phyloP scores from a whole-genome alignment of 2,329 filamentous ascomycete genomes.

The Apiospora aurea region DNA sequence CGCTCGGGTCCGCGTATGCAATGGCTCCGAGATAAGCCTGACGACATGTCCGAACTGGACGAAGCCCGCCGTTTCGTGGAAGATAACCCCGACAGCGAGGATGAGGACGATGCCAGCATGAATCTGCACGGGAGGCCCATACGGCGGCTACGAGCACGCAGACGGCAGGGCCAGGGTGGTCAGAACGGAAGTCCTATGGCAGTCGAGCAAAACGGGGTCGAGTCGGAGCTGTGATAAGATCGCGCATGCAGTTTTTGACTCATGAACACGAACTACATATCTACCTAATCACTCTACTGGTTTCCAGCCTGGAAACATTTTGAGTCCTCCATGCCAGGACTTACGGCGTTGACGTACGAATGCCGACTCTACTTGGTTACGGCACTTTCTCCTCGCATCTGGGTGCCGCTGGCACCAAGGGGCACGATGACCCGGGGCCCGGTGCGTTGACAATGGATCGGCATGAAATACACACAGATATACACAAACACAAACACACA shows the following conservation, averaged over 20 bases:
- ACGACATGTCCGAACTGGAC: constrained; percentile 82
- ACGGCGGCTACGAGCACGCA: constrained; percentile 51
- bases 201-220: constrained; percentile 63
- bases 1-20: constrained; percentile 94
- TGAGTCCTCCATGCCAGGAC: constrained; percentile 9
- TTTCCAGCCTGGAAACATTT: background rate
- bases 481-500: background rate
- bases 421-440: background rate
- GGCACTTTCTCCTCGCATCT: background rate
- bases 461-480: background rate
- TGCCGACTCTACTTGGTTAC: background rate
- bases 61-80: constrained; percentile 68
- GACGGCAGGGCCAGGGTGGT: constrained; percentile 54
- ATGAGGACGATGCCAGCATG: constrained; percentile 60
- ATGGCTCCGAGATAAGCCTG: constrained; percentile 88
- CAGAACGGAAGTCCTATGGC: constrained; percentile 65
- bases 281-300: background rate
- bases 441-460: background rate
- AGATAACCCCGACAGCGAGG: constrained; percentile 63
- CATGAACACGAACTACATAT: constrained; percentile 4
- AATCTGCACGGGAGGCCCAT: constrained; percentile 51
- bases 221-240: constrained; percentile 57
- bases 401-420: background rate
- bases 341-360: background rate
- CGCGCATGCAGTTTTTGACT: background rate